Conservation (phyloP, 306 rosid genomes). For the Mimosa bimucronata region DNA sequence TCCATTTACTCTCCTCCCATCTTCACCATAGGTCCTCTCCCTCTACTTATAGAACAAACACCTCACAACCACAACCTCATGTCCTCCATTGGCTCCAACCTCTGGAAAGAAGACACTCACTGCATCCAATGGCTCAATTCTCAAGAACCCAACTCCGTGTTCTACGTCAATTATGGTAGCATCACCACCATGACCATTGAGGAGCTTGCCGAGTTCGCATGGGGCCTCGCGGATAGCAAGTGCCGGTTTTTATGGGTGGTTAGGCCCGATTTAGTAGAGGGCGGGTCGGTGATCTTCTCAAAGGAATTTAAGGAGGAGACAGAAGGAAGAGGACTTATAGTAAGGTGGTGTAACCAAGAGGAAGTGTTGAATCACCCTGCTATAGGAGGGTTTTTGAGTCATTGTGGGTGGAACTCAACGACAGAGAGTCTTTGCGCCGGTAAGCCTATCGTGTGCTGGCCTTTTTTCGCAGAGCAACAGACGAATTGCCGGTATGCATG, state of each 20-base stretch:
- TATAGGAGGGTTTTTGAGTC: conserved; percentile 16
- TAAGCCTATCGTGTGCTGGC: conserved; percentile 35
- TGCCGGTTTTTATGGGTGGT: conserved; percentile 40
- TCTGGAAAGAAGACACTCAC: conserved; percentile 36
- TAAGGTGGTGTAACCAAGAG: conserved; percentile 38
- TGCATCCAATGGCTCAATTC: conserved; percentile 35
- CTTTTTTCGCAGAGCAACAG: conserved; percentile 36
- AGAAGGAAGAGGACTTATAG: conserved; percentile 19
- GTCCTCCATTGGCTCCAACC: conserved; percentile 16
- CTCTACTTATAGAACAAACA: background rate
- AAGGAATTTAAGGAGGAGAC: conserved; percentile 1
- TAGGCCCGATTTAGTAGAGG: conserved; percentile 33
- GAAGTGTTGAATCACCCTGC: conserved; percentile 28
- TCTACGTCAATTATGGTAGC: conserved; percentile 36
- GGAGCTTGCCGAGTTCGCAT: conserved; percentile 35
- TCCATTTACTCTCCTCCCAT: background rate
- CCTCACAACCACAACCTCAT: background rate
- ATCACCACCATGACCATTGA: conserved; percentile 21
- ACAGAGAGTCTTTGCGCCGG: conserved; percentile 27
- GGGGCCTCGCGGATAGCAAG: conserved; percentile 39
- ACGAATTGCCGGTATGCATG: conserved; percentile 33
- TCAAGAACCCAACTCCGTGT: conserved; percentile 18
- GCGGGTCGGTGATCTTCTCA: conserved; percentile 19
- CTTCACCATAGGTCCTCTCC: conserved; percentile 8
- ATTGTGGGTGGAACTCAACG: conserved; percentile 30